phyloP scores from a whole-genome alignment of 768 basidiomycete genomes.

The Ramaria sp. region DNA sequence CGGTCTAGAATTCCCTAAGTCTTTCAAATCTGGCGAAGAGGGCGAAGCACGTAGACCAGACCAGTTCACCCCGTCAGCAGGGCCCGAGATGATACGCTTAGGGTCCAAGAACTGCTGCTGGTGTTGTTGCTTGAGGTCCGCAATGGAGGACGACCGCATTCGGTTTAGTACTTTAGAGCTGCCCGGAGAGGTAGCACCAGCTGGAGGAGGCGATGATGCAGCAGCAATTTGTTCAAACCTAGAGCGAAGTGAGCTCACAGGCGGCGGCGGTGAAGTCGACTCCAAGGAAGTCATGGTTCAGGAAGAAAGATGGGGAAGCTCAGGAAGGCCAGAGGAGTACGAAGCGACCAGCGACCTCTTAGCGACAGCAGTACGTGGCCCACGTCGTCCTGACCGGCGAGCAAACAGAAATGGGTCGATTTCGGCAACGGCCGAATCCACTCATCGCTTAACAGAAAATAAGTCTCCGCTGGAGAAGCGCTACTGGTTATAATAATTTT shows the following conservation, averaged over 20 bases:
- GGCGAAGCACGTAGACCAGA: slow-evolving; percentile 32
- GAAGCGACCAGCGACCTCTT: not conserved
- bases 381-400: not conserved
- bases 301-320: not conserved
- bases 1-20: slow-evolving; percentile 30
- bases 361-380: not conserved
- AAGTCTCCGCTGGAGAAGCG: too few relatives aligned
- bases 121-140: slow-evolving; percentile 9
- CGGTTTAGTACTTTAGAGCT: slow-evolving; percentile 19
- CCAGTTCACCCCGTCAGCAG: slow-evolving; percentile 15
- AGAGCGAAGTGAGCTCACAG: slow-evolving; percentile 60
- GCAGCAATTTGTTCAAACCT: slow-evolving; percentile 61
- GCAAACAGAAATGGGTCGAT: not conserved
- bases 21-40: slow-evolving; percentile 46
- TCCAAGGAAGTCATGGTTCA: slow-evolving; percentile 1
- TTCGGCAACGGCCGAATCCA: not conserved
- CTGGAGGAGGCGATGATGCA: slow-evolving; percentile 19
- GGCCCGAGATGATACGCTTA: slow-evolving; percentile 8
- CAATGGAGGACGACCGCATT: slow-evolving; percentile 23
- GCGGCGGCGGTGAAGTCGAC: slow-evolving; percentile 31
- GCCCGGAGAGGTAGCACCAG: slow-evolving; percentile 10
- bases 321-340: not conserved
- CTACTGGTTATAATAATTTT: too few relatives aligned
- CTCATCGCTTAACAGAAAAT: too few relatives aligned
- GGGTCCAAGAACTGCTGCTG: not conserved